phyloP scores from a whole-genome alignment of 164 flowering plant genomes.

The Protea cynaroides region DNA sequence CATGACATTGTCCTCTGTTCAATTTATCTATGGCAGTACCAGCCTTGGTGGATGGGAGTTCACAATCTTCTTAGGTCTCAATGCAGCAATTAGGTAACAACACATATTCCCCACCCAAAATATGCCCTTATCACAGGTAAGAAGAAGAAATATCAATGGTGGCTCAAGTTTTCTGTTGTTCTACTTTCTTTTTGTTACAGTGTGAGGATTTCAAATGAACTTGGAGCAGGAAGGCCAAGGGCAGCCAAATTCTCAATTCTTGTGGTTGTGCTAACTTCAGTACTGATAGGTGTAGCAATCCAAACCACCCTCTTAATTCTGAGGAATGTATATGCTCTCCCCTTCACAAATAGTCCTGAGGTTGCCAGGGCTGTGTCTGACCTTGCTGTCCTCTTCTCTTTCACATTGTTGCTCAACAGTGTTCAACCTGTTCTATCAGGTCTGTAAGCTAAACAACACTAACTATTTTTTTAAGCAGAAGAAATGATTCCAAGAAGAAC shows the following conservation, averaged over 20 bases:
- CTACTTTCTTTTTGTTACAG: neutral
- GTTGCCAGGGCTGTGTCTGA: neutral
- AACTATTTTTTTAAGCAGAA: too few species aligned
- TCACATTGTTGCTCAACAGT: conserved; percentile 7
- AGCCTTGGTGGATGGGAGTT: conserved; percentile 34
- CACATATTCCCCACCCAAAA: too few species aligned
- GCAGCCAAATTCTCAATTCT: conserved; percentile 6
- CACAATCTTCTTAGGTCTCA: conserved; percentile 35
- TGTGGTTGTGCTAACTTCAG: conserved; percentile 6
- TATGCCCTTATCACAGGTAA: too few species aligned
- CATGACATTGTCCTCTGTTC: too few species aligned
- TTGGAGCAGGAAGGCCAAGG: conserved; percentile 4
- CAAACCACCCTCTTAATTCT: neutral
- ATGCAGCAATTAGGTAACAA: conserved; percentile 39
- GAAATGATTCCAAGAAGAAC: too few species aligned
- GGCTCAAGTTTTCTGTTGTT: too few species aligned
- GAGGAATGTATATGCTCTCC: conserved; percentile 3
- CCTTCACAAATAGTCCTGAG: conserved; percentile 1
- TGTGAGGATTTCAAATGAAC: conserved; percentile 6
- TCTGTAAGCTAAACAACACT: neutral
- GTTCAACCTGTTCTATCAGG: conserved; percentile 7
- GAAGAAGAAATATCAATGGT: too few species aligned
- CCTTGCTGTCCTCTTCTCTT: conserved; percentile 5
- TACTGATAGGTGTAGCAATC: neutral
- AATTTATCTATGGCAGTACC: conserved; percentile 24